Conservation (phyloP, 371 early-diverging fungal species). For the Synchytrium microbalum region DNA sequence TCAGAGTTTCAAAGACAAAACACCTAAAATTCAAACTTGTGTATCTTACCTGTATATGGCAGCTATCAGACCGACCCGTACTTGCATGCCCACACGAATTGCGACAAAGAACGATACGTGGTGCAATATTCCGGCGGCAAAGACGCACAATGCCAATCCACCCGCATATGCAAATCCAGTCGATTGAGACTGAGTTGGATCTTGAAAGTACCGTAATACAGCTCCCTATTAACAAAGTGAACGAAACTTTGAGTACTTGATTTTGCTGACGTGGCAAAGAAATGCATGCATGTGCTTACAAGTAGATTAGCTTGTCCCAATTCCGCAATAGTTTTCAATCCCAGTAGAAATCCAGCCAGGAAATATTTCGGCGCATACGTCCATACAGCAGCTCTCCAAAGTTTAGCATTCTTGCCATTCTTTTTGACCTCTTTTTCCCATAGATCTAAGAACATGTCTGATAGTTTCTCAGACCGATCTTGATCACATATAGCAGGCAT, state of each 20-base stretch:
- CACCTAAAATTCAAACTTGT: no score
- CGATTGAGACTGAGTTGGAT: constrained; percentile 5
- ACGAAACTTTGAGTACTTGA: constrained; percentile 18
- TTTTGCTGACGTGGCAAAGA: no score
- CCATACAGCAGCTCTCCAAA: constrained; percentile 13
- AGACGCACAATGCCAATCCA: constrained; percentile 19
- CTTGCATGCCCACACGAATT: constrained; percentile 28
- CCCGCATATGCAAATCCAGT: constrained; percentile 26
- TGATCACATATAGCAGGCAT: constrained; percentile 20
- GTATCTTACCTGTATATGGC: constrained; percentile 39
- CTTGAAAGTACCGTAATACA: constrained; percentile 31
- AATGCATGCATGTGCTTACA: no score
- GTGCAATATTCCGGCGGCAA: constrained; percentile 25
- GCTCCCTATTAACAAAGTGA: no score
- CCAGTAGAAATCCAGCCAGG: no score
- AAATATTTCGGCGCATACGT: no score
- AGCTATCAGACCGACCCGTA: constrained; percentile 36
- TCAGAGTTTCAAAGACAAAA: no score
- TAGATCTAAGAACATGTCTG: constrained; percentile 14
- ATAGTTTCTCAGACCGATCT: constrained; percentile 27
- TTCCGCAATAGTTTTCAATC: no score
- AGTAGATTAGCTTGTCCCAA: no score
- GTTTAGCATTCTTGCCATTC: constrained; percentile 13
- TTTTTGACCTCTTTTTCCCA: constrained; percentile 21
- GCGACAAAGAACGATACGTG: constrained; percentile 37